Base-by-base conservation (phyloP, 1,139 yeast species). In the Lodderomyces theae region DNA sequence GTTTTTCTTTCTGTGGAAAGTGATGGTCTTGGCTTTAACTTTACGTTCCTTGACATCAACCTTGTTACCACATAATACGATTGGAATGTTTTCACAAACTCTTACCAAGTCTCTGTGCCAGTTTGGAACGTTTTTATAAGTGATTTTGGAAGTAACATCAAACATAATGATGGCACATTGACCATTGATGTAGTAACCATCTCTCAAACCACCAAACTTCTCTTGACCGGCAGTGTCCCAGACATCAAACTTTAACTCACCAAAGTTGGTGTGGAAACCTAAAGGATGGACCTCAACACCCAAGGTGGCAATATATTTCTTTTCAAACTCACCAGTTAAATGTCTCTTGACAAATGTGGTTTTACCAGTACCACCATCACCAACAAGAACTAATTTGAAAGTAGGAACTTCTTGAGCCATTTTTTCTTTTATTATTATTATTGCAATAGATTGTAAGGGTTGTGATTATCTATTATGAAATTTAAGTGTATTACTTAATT, bases 181-280 rank as follows among this genome's bases (percentile, higher is more conserved):
- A 64, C 98, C 99, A 69, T 92, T 90, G 69, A 94, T 92, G 75
- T 94, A 92, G 79, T 94, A 92, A 65, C 98, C 99, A 64, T 92
- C 98, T 80, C 98, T 90, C 64, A 94, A 80, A 60, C 99, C 98
- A 70, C 99, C 99, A 60, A 94, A 92, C 76, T 94, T 94, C 77
- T 94, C 99, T 78, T 94, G 99, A 52, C 98, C 99, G 46, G 99
- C 99, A 48, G 98, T 94, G 72, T 94, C 99, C 99, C 99, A 94
- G 58, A 92, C 97, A 66, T 94, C 97, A 71, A 94, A 94, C 72
- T 88, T 90, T 74, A 94, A 88, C 74, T 92, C 97, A 74, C 99
- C 99, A 62, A 77, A 92, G 79, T 92, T 92, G 66, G 99, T 94
- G 85, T 82, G 88, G 84, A 94, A 94, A 39, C 95, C 90, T 71